These are phyloP conservation scores for Monilinia laxa DNA, from an alignment of 2,329 filamentous ascomycete genomes.

Conservation along the genomic window DNA sequence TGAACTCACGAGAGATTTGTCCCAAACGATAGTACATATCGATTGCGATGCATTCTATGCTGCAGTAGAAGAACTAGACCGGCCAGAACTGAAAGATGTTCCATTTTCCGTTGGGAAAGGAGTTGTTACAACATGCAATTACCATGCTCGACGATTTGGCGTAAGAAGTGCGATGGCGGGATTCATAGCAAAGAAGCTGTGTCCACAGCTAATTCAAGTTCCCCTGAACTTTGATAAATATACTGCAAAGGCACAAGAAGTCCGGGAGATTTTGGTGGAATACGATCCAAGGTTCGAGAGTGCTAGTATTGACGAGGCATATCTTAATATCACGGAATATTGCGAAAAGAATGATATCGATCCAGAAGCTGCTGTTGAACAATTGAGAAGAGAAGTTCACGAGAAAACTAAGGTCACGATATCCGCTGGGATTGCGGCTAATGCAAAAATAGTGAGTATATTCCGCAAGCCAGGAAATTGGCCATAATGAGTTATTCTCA, in stretches of 20 bases:
- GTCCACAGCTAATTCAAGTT: conserved; percentile 78
- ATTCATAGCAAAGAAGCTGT: conserved; percentile 93
- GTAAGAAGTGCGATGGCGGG: conserved; percentile 93
- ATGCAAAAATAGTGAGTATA: conserved; percentile 66
- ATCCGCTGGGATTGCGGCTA: conserved; percentile 90
- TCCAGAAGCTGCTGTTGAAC: conserved; percentile 71
- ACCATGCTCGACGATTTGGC: conserved; percentile 84
- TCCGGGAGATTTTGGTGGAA: conserved; percentile 75
- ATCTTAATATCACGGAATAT: conserved; percentile 90
- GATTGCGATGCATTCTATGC: conserved; percentile 99
- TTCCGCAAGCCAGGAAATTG: not conserved
- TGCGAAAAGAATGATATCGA: conserved; percentile 66
- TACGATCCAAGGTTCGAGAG: conserved; percentile 92
- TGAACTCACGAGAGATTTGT: conserved; percentile 75
- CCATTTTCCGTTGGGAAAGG: conserved; percentile 86
- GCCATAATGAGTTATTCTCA: not conserved
- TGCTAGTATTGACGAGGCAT: conserved; percentile 94
- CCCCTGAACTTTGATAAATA: conserved; percentile 91
- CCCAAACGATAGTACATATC: conserved; percentile 83
- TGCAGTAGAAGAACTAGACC: conserved; percentile 81
- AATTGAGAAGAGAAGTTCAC: conserved; percentile 75
- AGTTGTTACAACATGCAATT: conserved; percentile 73
- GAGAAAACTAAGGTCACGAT: conserved; percentile 80
- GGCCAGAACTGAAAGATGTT: conserved; percentile 78
- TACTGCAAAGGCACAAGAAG: conserved; percentile 81